Evolutionary conservation across 164 flowering plant genomes (phyloP).

Genomic region (Stephania japonica): DNA sequence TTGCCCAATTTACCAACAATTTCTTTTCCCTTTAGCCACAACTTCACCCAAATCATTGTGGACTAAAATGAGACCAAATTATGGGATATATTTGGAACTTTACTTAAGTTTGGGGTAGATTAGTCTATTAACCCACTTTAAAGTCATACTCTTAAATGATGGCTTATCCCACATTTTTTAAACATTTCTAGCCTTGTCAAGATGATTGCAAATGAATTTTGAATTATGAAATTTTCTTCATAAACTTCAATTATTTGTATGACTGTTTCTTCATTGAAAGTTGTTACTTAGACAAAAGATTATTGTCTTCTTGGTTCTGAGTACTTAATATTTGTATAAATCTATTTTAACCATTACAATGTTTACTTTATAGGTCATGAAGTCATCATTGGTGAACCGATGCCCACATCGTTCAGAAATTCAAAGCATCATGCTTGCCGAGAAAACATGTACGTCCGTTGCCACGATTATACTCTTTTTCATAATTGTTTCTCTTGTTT

Average conservation of each 20-base stretch:
- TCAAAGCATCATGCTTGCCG: slow-evolving; percentile 62
- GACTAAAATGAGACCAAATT: too few relatives aligned
- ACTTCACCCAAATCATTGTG: too few relatives aligned
- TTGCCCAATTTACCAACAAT: too few relatives aligned
- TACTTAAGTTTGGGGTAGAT: too few relatives aligned
- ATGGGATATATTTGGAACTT: too few relatives aligned
- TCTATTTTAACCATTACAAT: background rate
- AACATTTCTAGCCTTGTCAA: background rate
- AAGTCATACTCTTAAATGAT: background rate
- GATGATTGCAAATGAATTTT: background rate
- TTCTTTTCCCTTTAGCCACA: too few relatives aligned
- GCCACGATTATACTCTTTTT: background rate
- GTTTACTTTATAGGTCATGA: slow-evolving; percentile 36
- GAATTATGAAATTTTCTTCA: background rate
- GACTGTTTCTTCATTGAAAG: background rate
- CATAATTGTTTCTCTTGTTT: background rate
- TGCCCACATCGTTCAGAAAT: slow-evolving; percentile 88
- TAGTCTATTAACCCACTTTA: background rate
- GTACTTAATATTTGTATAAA: background rate
- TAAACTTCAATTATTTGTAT: too few relatives aligned
- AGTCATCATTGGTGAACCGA: slow-evolving; percentile 43
- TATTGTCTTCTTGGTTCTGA: background rate
- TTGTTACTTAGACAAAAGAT: too few relatives aligned
- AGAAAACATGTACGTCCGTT: slow-evolving; percentile 44
- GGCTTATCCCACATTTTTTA: too few relatives aligned